phyloP scores from a whole-genome alignment of 495 filamentous ascomycete genomes.

The Hamigera avellanea region DNA sequence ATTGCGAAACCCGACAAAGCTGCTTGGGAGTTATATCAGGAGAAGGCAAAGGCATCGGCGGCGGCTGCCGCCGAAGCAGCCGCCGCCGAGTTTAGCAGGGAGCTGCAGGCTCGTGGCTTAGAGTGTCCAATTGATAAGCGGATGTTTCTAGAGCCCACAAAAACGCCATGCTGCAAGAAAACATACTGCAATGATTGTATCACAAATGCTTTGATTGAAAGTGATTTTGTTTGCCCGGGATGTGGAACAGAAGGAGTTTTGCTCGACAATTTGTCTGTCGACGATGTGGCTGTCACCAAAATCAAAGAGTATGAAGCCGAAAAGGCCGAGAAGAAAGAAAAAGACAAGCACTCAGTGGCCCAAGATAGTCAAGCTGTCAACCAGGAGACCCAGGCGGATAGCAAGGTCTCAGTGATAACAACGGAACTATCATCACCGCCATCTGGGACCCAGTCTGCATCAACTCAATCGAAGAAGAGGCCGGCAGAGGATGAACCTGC shows the following conservation, averaged over 20 bases:
- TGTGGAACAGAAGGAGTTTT: conserved; percentile 84
- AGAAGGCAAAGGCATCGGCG: conserved; percentile 72
- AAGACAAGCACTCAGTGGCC: conserved; percentile 40
- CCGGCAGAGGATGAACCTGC: conserved; percentile 62
- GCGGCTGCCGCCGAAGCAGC: conserved; percentile 61
- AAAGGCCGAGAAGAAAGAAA: conserved; percentile 49
- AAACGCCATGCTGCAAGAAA: conserved; percentile 94
- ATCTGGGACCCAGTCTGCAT: conserved; percentile 25
- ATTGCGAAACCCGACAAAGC: conserved; percentile 88
- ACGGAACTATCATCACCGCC: conserved; percentile 16
- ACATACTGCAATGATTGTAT: conserved; percentile 99
- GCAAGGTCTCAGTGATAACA: conserved; percentile 5
- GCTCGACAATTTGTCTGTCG: conserved; percentile 77
- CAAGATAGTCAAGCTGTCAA: conserved; percentile 17
- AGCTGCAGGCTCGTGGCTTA: conserved; percentile 73
- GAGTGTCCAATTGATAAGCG: conserved; percentile 93
- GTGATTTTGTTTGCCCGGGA: conserved; percentile 88
- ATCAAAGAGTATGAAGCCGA: conserved; percentile 70
- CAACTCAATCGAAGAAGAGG: conserved; percentile 55
- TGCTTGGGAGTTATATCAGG: conserved; percentile 93
- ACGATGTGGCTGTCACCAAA: conserved; percentile 65
- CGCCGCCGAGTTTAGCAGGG: conserved; percentile 62
- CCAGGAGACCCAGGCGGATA: conserved; percentile 14
- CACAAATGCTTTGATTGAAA: conserved; percentile 91
- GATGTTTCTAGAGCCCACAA: conserved; percentile 93